phyloP scores from a whole-genome alignment of 805 yeast genomes.

The Kodamaea kaohsiungensis region DNA sequence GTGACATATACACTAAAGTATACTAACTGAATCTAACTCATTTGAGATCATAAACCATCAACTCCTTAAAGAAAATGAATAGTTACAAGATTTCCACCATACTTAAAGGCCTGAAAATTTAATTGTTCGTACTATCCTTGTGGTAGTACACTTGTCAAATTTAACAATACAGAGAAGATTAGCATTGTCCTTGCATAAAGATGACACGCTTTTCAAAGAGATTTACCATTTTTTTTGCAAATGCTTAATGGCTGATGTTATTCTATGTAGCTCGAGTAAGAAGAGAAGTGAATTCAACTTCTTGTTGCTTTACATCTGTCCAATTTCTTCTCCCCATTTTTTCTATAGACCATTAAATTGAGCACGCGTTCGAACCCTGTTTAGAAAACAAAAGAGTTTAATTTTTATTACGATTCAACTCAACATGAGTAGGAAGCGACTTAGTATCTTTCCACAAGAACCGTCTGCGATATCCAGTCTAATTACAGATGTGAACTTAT shows the following conservation, averaged over 20 bases:
- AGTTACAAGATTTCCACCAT: not conserved
- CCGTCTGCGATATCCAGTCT: constrained; percentile 4
- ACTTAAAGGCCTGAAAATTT: not conserved
- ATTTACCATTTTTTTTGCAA: constrained; percentile 82
- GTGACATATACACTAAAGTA: no score
- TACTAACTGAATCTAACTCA: no score
- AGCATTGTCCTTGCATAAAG: constrained; percentile 99
- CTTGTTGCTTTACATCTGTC: not conserved
- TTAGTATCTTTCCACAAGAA: constrained; percentile 16
- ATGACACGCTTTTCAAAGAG: constrained; percentile 99
- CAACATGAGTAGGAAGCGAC: constrained; percentile 10
- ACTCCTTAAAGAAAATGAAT: no score
- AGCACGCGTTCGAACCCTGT: constrained; percentile 1
- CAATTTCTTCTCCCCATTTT: not conserved
- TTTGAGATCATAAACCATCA: no score
- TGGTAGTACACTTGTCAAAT: constrained; percentile 85
- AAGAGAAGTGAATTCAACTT: no score
- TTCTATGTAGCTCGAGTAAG: no score
- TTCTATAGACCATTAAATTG: not conserved
- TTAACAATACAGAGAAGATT: constrained; percentile 99
- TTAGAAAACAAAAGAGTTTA: not conserved
- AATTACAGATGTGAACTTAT: constrained; percentile 8
- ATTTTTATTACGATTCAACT: not conserved
- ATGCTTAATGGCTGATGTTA: not conserved
- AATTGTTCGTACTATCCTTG: constrained; percentile 40